Base-by-base conservation (phyloP, 257 asterid species). In the Rubia yunnanensis region DNA sequence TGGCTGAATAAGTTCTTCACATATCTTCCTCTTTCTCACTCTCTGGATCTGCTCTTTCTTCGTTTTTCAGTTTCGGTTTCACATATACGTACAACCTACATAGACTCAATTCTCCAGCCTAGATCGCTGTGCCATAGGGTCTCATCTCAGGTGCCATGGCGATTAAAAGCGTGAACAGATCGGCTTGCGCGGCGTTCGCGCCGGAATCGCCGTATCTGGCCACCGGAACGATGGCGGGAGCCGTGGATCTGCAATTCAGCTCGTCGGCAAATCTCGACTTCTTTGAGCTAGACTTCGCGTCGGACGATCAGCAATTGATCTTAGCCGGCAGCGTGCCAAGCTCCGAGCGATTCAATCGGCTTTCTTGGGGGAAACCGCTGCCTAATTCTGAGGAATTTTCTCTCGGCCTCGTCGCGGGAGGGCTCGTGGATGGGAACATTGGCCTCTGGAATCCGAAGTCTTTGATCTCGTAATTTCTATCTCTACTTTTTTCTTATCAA, bases 171-270 rank as follows among this genome's bases (percentile, higher is more conserved):
- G 94, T 83, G 78, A 80, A 82, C 87, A 77, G 97, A 89, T 92
- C 99, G 84, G 99, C 97, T 53, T 78, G 95, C 82, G 81, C 89
- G 77, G 95, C 95, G 74, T 87, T 92, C 78, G 72, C 97, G 55
- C 96, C 99, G 73, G 97, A 85, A 11, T 90, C 85, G 35, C 79
- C 86, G 58, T 89, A 86, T 82, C 62, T 92, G 85, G 97, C 97
- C 7, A 94, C 97, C 57, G 99, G 97, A 56, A 92, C 99, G 81
- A 92, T 90, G 99, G 97, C 99, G 0, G 99, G 99, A 63, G 99
- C 99, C 65, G 99, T 92, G 75, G 99, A 92, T 89, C 85, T 89
- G 79, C 89, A 86, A 58, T 92, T 92, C 81, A 92, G 99, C 70
- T 92, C 99, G 18, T 82, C 94, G 11, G 97, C 99, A 13, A 92